Evolutionary conservation across 495 filamentous ascomycete genomes (phyloP).

Genomic region (Penicillium subrubescens): DNA sequence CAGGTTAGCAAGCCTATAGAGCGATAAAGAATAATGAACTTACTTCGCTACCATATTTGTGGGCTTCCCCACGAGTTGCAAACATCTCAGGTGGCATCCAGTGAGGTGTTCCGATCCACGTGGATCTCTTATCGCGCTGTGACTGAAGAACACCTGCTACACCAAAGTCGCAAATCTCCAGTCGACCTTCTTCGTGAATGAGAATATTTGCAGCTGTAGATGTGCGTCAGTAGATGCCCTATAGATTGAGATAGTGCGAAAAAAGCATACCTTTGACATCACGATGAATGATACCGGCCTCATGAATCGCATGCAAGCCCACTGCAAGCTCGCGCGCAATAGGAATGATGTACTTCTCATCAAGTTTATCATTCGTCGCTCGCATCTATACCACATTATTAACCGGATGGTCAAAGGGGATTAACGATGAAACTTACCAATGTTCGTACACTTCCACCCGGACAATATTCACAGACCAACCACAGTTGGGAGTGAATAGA

Average conservation of each 20-base stretch:
- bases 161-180: constrained; percentile 96
- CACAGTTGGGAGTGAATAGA: constrained; percentile 86
- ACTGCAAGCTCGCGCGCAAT: constrained; percentile 86
- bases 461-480: constrained; percentile 95
- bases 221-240: constrained; percentile 9
- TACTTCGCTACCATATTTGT: constrained; percentile 62
- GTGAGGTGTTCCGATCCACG: constrained; percentile 91
- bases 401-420: neutral
- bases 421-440: constrained; percentile 52
- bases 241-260: neutral
- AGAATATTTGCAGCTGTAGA: constrained; percentile 78
- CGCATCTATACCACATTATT: constrained; percentile 43
- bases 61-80: constrained; percentile 38
- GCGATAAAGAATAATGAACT: neutral
- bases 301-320: constrained; percentile 83
- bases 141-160: constrained; percentile 86
- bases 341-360: constrained; percentile 87
- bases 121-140: constrained; percentile 81
- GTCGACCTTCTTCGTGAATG: constrained; percentile 79
- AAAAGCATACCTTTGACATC: constrained; percentile 79
- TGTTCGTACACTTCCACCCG: constrained; percentile 92
- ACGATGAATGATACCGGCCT: constrained; percentile 90
- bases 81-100: constrained; percentile 97
- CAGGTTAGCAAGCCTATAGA: constrained; percentile 17
- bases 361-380: constrained; percentile 67